These are phyloP conservation scores for Beauveria brongniartii DNA, from an alignment of 2,329 filamentous ascomycete genomes.

Conservation along the genomic window DNA sequence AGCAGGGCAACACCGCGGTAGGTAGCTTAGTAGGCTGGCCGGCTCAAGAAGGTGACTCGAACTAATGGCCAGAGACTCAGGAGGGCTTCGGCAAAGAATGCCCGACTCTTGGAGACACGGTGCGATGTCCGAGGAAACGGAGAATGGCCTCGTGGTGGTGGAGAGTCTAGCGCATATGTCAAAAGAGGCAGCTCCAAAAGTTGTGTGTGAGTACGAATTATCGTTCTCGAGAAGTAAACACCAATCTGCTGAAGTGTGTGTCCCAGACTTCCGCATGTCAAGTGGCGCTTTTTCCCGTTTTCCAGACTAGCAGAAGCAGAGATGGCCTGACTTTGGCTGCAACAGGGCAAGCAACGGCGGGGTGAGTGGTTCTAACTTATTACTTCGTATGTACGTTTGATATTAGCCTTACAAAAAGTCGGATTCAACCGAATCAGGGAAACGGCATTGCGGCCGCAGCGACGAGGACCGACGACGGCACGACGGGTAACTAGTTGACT, in stretches of 20 bases:
- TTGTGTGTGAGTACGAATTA: not conserved
- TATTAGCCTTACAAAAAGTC: not conserved
- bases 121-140: not conserved
- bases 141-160: not conserved
- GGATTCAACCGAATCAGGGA: not conserved
- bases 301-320: not conserved
- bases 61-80: no score
- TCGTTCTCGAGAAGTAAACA: no score
- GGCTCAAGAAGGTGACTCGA: not conserved
- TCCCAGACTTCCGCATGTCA: no score
- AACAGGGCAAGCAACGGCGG: not conserved
- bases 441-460: not conserved
- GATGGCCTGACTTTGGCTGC: not conserved
- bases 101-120: not conserved
- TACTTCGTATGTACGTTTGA: no score
- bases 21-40: not conserved
- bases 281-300: not conserved
- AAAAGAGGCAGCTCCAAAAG: not conserved
- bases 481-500: not conserved
- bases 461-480: not conserved
- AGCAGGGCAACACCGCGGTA: not conserved
- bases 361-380: not conserved
- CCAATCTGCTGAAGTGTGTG: no score
- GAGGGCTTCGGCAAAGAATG: not conserved
- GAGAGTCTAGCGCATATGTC: not conserved